Evolutionary conservation across 192 early-diverging fungal species (phyloP).

Genomic region (Nowakowskiella sp.): DNA sequence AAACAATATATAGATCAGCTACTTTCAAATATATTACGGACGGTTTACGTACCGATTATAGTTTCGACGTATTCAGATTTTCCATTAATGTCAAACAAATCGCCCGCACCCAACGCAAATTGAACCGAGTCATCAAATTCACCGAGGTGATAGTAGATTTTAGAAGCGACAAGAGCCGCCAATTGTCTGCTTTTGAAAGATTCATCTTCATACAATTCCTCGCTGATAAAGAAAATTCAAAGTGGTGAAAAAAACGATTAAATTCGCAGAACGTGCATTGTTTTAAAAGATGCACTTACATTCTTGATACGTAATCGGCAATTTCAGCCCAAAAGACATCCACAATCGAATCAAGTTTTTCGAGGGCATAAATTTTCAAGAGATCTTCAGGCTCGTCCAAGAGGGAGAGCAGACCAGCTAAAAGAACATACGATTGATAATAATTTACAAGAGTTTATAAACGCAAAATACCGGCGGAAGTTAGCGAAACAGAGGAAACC

Average conservation of each 20-base stretch:
- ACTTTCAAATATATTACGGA: background rate
- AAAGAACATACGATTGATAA: background rate
- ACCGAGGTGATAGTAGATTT: conserved; percentile 96
- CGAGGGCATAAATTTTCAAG: conserved; percentile 86
- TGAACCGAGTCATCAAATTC: conserved; percentile 91
- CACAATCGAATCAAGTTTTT: conserved; percentile 81
- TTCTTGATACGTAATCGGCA: conserved; percentile 81
- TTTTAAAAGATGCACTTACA: conserved; percentile 44
- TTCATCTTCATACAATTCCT: conserved; percentile 89
- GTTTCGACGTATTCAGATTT: conserved; percentile 90
- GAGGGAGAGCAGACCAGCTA: conserved; percentile 86
- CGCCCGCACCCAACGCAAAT: conserved; percentile 91
- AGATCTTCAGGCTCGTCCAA: conserved; percentile 88
- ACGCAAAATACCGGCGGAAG: conserved; percentile 18
- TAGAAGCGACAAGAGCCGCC: conserved; percentile 93
- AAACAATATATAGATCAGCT: background rate
- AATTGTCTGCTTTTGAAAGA: conserved; percentile 75
- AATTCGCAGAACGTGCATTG: background rate
- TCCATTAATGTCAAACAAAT: conserved; percentile 71
- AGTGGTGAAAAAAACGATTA: conserved; percentile 4
- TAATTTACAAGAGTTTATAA: background rate
- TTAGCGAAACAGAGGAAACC: too few species aligned
- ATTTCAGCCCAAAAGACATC: conserved; percentile 99
- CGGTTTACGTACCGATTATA: conserved; percentile 63
- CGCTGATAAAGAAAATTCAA: conserved; percentile 47